Conservation (phyloP, 345 rosid species). For the Lepidium aucheri region DNA sequence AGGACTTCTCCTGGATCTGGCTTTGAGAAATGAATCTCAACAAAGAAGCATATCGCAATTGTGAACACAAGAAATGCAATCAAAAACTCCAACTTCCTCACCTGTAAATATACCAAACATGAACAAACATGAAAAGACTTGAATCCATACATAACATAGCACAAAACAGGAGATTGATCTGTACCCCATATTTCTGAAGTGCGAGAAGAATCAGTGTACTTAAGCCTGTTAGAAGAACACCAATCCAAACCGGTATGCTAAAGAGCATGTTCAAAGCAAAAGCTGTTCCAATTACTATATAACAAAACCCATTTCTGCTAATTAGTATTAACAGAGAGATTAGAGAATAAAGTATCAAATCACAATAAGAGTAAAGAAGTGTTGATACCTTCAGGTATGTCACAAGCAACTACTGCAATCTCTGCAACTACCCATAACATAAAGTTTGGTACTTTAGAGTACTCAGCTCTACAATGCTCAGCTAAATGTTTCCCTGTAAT, state of each 20-base stretch:
- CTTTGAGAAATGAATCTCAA: conserved; percentile 76
- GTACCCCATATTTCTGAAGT: conserved; percentile 80
- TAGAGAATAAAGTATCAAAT: neutral
- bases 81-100: conserved; percentile 81
- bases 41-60: conserved; percentile 75
- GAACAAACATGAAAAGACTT: neutral
- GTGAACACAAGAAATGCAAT: conserved; percentile 78
- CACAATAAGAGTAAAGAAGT: conserved; percentile 2
- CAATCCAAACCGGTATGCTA: conserved; percentile 79
- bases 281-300: conserved; percentile 87
- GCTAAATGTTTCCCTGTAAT: conserved; percentile 79
- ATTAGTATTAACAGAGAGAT: neutral
- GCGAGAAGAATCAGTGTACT: conserved; percentile 87
- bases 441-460: conserved; percentile 71
- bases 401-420: conserved; percentile 88
- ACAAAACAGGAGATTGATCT: neutral
- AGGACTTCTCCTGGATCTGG: conserved; percentile 67
- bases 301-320: neutral
- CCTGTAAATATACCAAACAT: conserved; percentile 29
- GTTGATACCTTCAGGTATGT: conserved; percentile 81
- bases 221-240: conserved; percentile 86
- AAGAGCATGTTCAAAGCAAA: conserved; percentile 97
- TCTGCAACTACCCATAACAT: conserved; percentile 87
- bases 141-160: neutral
- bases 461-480: conserved; percentile 80